Evolutionary conservation across 306 rosid genomes (phyloP).

Genomic region (Cotoneaster glaucophyllus): DNA sequence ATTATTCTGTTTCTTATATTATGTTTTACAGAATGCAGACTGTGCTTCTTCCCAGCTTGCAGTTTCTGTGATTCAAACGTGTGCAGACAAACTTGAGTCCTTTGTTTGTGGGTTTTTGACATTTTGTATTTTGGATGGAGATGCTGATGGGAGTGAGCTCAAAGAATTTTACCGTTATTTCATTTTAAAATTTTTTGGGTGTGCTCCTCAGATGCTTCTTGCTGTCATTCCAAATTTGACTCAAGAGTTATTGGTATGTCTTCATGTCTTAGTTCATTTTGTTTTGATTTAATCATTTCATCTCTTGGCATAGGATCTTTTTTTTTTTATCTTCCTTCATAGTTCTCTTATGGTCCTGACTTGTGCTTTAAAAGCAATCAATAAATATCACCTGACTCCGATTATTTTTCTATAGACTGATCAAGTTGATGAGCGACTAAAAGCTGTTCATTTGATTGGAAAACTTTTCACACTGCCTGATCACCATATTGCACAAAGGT

Average conservation of each 20-base stretch:
- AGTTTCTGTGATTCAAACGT: slow-evolving; percentile 45
- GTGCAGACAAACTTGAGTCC: slow-evolving; percentile 59
- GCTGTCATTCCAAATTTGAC: slow-evolving; percentile 70
- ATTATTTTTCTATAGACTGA: slow-evolving; percentile 54
- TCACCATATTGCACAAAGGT: slow-evolving; percentile 50
- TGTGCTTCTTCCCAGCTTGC: slow-evolving; percentile 75
- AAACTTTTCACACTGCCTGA: slow-evolving; percentile 68
- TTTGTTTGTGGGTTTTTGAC: slow-evolving; percentile 63
- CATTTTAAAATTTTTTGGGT: slow-evolving; percentile 52
- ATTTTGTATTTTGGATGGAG: slow-evolving; percentile 68
- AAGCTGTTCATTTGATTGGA: slow-evolving; percentile 86
- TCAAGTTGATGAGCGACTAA: slow-evolving; percentile 86
- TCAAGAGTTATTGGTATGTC: slow-evolving; percentile 61
- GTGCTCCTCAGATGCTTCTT: slow-evolving; percentile 79
- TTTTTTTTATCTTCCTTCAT: background rate
- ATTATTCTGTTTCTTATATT: background rate
- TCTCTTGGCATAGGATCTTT: background rate
- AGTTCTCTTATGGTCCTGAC: background rate
- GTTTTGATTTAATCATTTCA: background rate
- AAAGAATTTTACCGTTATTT: slow-evolving; percentile 81
- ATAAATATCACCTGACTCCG: slow-evolving; percentile 14
- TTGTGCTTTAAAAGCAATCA: background rate
- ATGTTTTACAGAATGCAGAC: slow-evolving; percentile 48
- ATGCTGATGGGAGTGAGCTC: slow-evolving; percentile 51
- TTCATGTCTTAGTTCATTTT: slow-evolving; percentile 4